These are phyloP conservation scores for Panicum virgatum DNA, from an alignment of 202 grass and related monocot genomes.

Conservation along the genomic window DNA sequence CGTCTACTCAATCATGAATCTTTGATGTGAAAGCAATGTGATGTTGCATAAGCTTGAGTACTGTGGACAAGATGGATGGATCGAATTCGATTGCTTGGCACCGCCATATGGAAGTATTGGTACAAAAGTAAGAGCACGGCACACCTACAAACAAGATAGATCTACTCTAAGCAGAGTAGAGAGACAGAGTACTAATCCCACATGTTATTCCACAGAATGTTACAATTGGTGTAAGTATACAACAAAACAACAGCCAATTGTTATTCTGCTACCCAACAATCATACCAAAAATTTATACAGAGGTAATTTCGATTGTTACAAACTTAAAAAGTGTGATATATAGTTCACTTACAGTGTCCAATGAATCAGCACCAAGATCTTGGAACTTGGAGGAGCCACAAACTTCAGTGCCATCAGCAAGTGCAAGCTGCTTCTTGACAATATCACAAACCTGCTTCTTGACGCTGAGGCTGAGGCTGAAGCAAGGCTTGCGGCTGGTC, in stretches of 20 bases:
- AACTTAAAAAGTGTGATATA: not conserved
- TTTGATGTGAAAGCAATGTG: too few relatives aligned
- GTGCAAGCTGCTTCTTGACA: slow-evolving; percentile 58
- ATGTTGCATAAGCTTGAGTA: too few relatives aligned
- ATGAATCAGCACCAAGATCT: slow-evolving; percentile 69
- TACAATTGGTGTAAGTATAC: not conserved
- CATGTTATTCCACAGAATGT: not conserved
- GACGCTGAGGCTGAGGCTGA: too few relatives aligned
- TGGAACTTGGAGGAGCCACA: slow-evolving; percentile 51
- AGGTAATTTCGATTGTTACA: not conserved
- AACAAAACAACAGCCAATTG: not conserved
- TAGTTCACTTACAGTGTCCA: slow-evolving; percentile 55
- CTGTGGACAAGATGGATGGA: too few relatives aligned
- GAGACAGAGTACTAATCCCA: not conserved
- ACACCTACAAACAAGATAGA: not conserved
- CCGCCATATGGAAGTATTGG: not conserved
- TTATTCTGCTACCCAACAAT: not conserved
- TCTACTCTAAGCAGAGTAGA: not conserved
- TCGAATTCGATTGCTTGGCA: too few relatives aligned
- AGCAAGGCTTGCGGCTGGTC: too few relatives aligned
- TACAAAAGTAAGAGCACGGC: not conserved
- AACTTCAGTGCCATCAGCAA: slow-evolving; percentile 40
- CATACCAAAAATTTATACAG: not conserved
- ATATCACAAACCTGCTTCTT: slow-evolving; percentile 60
- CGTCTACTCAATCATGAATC: too few relatives aligned